Evolutionary conservation across 768 basidiomycete genomes (phyloP).

Genomic region (Kwoniella sp.): DNA sequence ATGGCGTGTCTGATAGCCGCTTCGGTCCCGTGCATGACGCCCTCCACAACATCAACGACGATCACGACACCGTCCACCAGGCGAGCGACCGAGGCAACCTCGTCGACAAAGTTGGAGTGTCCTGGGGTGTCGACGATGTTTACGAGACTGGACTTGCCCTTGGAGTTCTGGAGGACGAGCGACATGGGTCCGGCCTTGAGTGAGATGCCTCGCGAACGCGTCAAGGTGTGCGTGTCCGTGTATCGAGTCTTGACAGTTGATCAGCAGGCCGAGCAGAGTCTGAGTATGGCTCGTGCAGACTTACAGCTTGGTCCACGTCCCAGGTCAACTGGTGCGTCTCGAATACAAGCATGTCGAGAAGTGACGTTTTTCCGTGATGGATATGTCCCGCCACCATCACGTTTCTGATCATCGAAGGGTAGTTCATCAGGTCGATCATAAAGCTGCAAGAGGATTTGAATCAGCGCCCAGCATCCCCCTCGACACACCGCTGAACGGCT

Average conservation of each 20-base stretch:
- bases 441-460: conserved; percentile 58
- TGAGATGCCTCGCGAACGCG: conserved; percentile 83
- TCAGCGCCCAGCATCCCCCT: too few relatives aligned
- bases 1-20: conserved; percentile 80
- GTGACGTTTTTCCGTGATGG: conserved; percentile 94
- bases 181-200: conserved; percentile 98
- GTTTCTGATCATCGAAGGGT: conserved; percentile 93
- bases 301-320: conserved; percentile 83
- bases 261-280: background rate
- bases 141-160: conserved; percentile 86
- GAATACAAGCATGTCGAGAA: conserved; percentile 94
- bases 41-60: conserved; percentile 98
- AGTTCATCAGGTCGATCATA: conserved; percentile 80
- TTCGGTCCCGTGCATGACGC: conserved; percentile 93
- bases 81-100: conserved; percentile 81
- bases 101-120: conserved; percentile 98
- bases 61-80: conserved; percentile 85
- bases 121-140: conserved; percentile 97
- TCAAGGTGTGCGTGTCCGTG: conserved; percentile 89
- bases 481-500: conserved; percentile 46
- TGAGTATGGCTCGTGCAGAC: conserved; percentile 32
- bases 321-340: conserved; percentile 94
- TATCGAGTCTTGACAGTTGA: conserved; percentile 68
- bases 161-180: conserved; percentile 73
- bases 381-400: conserved; percentile 93